Conservation (phyloP, 768 basidiomycete species). For the Hemileccinum rubropunctum region DNA sequence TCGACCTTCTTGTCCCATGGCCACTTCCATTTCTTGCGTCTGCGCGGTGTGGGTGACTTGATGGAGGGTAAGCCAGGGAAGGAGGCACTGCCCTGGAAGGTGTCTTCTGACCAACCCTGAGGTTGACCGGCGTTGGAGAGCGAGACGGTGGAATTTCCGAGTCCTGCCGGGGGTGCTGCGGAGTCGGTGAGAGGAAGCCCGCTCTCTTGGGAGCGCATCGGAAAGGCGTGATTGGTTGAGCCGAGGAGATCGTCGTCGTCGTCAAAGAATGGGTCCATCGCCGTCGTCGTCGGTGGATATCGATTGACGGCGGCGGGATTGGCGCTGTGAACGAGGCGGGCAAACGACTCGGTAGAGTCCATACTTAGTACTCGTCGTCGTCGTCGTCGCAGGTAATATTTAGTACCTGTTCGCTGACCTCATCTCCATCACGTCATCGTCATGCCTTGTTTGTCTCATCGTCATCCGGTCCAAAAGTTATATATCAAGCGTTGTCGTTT, state of each 20-base stretch:
- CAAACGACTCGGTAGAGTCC: slow-evolving; percentile 29
- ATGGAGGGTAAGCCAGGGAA: slow-evolving; percentile 33
- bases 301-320: slow-evolving; percentile 24
- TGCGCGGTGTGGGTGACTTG: slow-evolving; percentile 12
- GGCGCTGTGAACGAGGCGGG: slow-evolving; percentile 23
- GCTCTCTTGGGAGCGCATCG: slow-evolving; percentile 46
- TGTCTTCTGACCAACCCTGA: slow-evolving; percentile 69
- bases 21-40: slow-evolving; percentile 62
- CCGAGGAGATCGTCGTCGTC: slow-evolving; percentile 61
- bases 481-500: too few relatives aligned
- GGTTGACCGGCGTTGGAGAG: slow-evolving; percentile 42
- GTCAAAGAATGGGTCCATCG: slow-evolving; percentile 72
- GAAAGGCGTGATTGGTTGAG: slow-evolving; percentile 9
- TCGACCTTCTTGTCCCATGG: slow-evolving; percentile 74
- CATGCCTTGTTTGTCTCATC: slow-evolving; percentile 11
- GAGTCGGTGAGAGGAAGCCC: slow-evolving; percentile 54
- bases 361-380: slow-evolving; percentile 8
- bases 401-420: not conserved
- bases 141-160: slow-evolving; percentile 48
- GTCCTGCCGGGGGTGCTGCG: slow-evolving; percentile 62
- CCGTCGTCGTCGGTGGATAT: slow-evolving; percentile 50
- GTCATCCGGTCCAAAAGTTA: too few relatives aligned
- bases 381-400: slow-evolving; percentile 4
- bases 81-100: slow-evolving; percentile 44
- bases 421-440: slow-evolving; percentile 6